phyloP scores from a whole-genome alignment of 495 filamentous ascomycete species.

The Pyrenula massariospora region DNA sequence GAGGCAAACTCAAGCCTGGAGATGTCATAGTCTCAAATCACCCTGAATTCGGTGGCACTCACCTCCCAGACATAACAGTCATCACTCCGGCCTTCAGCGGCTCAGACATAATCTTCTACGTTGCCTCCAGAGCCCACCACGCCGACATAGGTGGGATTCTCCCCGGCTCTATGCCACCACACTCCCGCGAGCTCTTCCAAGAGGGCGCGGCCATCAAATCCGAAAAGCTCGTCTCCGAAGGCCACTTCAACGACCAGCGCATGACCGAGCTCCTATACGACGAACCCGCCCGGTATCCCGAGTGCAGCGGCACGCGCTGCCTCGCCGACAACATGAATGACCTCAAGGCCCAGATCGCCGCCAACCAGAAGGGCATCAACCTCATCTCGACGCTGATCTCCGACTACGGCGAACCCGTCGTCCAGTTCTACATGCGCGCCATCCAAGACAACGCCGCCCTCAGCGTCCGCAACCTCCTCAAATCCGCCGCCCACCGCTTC shows the following conservation, averaged over 20 bases:
- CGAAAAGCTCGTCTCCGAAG: constrained; percentile 87
- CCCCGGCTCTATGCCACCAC: constrained; percentile 92
- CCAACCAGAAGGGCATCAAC: constrained; percentile 91
- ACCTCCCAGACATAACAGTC: constrained; percentile 87
- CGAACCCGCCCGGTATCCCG: constrained; percentile 75
- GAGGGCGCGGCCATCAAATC: constrained; percentile 90
- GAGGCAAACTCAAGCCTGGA: constrained; percentile 74
- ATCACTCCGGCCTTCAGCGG: constrained; percentile 79
- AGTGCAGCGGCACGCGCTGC: constrained; percentile 82
- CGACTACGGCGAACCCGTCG: constrained; percentile 83
- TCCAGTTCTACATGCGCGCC: constrained; percentile 90
- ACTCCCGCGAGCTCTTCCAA: constrained; percentile 85
- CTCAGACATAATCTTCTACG: constrained; percentile 89
- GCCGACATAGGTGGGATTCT: constrained; percentile 96
- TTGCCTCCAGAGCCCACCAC: constrained; percentile 89
- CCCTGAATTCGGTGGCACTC: constrained; percentile 82
- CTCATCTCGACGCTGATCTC: constrained; percentile 75
- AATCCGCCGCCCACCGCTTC: constrained; percentile 63
- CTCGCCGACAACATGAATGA: constrained; percentile 92
- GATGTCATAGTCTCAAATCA: constrained; percentile 96
- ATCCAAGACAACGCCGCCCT: constrained; percentile 90
- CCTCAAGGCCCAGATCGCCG: constrained; percentile 89
- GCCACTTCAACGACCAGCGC: constrained; percentile 77
- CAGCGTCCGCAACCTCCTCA: constrained; percentile 77
- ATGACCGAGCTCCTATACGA: constrained; percentile 73